These are phyloP conservation scores for Cladosporium colombiae DNA, from an alignment of 2,329 filamentous ascomycete genomes.

Conservation along the genomic window DNA sequence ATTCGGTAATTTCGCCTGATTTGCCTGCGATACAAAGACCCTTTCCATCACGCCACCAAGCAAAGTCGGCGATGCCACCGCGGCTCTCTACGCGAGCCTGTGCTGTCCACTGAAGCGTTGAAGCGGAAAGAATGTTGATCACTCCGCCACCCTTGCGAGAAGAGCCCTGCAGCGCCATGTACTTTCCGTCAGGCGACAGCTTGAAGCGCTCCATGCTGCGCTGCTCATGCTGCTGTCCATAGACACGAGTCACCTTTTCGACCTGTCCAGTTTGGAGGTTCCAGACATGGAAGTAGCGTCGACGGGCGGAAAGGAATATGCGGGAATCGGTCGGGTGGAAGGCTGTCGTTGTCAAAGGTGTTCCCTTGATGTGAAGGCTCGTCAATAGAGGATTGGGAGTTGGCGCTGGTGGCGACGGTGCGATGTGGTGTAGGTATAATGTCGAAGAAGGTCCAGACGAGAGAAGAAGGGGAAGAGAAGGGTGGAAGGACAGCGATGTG, in stretches of 20 bases:
- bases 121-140: slow-evolving; percentile 79
- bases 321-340: slow-evolving; percentile 73
- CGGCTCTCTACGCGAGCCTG: slow-evolving; percentile 79
- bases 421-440: slow-evolving; percentile 85
- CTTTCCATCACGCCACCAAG: slow-evolving; percentile 84
- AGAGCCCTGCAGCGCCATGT: slow-evolving; percentile 80
- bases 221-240: slow-evolving; percentile 78
- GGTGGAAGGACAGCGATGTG: slow-evolving; percentile 85
- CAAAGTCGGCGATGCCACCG: slow-evolving; percentile 84
- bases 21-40: slow-evolving; percentile 82
- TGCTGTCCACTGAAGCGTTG: slow-evolving; percentile 82
- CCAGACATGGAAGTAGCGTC: slow-evolving; percentile 94
- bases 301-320: slow-evolving; percentile 84
- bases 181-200: slow-evolving; percentile 80
- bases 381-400: slow-evolving; percentile 87
- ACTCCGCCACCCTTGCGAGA: slow-evolving; percentile 82
- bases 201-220: slow-evolving; percentile 89
- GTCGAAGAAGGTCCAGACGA: slow-evolving; percentile 85
- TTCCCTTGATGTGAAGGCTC: slow-evolving; percentile 80
- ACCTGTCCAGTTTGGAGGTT: slow-evolving; percentile 78
- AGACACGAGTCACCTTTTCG: slow-evolving; percentile 76
- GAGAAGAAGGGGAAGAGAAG: slow-evolving; percentile 80
- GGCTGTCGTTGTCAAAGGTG: slow-evolving; percentile 79
- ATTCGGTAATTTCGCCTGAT: slow-evolving; percentile 89
- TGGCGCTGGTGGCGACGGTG: slow-evolving; percentile 66